Percentiles rank a stretch among this genome's conserved stretches.
These are phyloP conservation scores for Coemansia sp. DNA, from an alignment of 192 early-diverging fungal species.

Conservation along the genomic window DNA sequence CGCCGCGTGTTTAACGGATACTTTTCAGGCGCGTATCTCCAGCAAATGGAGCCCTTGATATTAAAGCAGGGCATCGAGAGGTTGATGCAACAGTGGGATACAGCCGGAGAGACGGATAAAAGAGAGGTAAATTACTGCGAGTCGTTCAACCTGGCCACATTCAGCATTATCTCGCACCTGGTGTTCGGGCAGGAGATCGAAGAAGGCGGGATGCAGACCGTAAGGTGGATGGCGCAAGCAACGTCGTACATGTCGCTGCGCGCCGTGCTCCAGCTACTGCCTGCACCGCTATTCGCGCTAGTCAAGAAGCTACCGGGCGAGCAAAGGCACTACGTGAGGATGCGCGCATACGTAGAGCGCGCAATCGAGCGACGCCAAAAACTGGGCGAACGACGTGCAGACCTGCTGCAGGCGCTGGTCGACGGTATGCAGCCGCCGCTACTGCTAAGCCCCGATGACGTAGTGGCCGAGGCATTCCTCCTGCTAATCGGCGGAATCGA, in stretches of 20 bases:
- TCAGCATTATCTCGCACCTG: constrained; percentile 21
- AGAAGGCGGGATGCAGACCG: neutral
- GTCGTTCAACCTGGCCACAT: constrained; percentile 21
- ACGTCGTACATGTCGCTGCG: constrained; percentile 20
- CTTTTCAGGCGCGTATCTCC: constrained; percentile 16
- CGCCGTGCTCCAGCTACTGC: constrained; percentile 18
- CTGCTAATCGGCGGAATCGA: constrained; percentile 32
- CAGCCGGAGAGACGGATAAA: neutral
- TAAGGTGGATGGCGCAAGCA: constrained; percentile 21
- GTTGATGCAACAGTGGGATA: constrained; percentile 12
- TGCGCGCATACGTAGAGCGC: constrained; percentile 4
- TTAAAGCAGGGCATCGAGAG: constrained; percentile 12
- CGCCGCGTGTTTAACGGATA: constrained; percentile 24
- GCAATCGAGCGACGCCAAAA: constrained; percentile 16
- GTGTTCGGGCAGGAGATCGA: constrained; percentile 28
- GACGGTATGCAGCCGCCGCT: constrained; percentile 24
- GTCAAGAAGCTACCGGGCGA: constrained; percentile 25
- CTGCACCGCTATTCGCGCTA: constrained; percentile 9
- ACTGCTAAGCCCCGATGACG: constrained; percentile 9
- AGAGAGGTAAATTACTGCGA: constrained; percentile 16
- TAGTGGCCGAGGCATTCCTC: constrained; percentile 27
- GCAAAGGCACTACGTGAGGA: constrained; percentile 6
- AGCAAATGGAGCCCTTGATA: constrained; percentile 28
- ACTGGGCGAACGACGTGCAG: neutral
- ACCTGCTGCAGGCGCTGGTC: constrained; percentile 32